Conservation (phyloP, 805 yeast species). For the Nakazawaea siamensis region DNA sequence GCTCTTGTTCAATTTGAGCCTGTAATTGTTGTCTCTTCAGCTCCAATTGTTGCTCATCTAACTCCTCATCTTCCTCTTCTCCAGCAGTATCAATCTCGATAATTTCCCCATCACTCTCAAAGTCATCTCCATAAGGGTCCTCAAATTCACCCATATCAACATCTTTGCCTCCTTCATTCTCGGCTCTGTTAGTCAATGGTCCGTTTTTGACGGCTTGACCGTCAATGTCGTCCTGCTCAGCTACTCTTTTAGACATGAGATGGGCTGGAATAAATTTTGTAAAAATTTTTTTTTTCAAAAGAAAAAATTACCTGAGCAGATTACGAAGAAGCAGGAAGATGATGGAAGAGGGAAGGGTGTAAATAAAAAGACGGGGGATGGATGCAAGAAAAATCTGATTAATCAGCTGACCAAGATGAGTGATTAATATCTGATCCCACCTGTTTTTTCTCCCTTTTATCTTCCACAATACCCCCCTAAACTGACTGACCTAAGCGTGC, state of each 20-base stretch:
- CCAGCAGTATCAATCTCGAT: conserved; percentile 66
- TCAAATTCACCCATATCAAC: conserved; percentile 78
- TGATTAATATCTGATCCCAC: too few relatives aligned
- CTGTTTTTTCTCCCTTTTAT: too few relatives aligned
- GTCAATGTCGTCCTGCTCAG: conserved; percentile 15
- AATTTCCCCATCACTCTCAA: conserved; percentile 85
- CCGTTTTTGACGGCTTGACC: not conserved
- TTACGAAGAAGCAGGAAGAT: too few relatives aligned
- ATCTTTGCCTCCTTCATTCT: conserved; percentile 21
- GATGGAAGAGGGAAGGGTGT: too few relatives aligned
- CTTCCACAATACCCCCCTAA: too few relatives aligned
- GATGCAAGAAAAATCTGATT: too few relatives aligned
- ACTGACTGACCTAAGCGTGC: too few relatives aligned
- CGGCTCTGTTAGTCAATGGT: not conserved
- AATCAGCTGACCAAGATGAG: too few relatives aligned
- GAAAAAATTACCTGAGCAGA: too few relatives aligned
- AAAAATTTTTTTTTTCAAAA: too few relatives aligned
- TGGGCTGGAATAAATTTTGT: too few relatives aligned
- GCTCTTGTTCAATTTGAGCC: conserved; percentile 19
- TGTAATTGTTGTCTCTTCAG: conserved; percentile 18
- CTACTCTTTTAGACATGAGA: conserved; percentile 28
- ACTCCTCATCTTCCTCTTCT: conserved; percentile 37
- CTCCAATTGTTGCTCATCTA: conserved; percentile 18
- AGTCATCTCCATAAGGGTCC: conserved; percentile 85
- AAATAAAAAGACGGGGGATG: too few relatives aligned